Conservation (phyloP, 192 early-diverging fungal genomes). For the Lunasporangiospora selenospora region DNA sequence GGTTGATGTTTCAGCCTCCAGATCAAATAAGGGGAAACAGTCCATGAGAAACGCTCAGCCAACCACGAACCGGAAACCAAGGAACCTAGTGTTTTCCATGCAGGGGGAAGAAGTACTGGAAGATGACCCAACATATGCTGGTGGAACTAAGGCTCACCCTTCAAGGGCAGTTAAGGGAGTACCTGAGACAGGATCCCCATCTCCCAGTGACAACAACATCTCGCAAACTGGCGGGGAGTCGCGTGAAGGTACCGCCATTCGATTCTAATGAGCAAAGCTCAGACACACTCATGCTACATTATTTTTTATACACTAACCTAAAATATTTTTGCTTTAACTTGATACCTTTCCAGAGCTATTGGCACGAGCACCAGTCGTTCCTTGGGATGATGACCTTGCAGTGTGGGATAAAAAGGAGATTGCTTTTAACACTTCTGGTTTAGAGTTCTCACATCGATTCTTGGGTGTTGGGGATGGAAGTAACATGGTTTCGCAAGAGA, state of each 20-base stretch:
- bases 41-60: not conserved
- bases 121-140: constrained; percentile 35
- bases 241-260: constrained; percentile 36
- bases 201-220: too few relatives aligned
- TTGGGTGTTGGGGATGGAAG: constrained; percentile 68
- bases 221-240: too few relatives aligned
- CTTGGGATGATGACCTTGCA: constrained; percentile 70
- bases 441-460: constrained; percentile 69
- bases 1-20: constrained; percentile 32
- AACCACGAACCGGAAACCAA: not conserved
- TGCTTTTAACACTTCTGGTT: constrained; percentile 62
- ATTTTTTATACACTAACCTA: not conserved
- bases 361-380: constrained; percentile 65
- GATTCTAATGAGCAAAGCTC: too few relatives aligned
- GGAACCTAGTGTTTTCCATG: constrained; percentile 36
- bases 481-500: constrained; percentile 59
- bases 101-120: constrained; percentile 31
- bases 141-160: constrained; percentile 6
- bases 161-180: constrained; percentile 2
- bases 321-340: too few relatives aligned
- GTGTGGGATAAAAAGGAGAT: constrained; percentile 70
- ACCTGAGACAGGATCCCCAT: too few relatives aligned
- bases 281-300: too few relatives aligned
- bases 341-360: constrained; percentile 51
- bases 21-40: constrained; percentile 26